Conservation (phyloP, 2,329 filamentous ascomycete genomes). For the Drechslerella dactyloides region DNA sequence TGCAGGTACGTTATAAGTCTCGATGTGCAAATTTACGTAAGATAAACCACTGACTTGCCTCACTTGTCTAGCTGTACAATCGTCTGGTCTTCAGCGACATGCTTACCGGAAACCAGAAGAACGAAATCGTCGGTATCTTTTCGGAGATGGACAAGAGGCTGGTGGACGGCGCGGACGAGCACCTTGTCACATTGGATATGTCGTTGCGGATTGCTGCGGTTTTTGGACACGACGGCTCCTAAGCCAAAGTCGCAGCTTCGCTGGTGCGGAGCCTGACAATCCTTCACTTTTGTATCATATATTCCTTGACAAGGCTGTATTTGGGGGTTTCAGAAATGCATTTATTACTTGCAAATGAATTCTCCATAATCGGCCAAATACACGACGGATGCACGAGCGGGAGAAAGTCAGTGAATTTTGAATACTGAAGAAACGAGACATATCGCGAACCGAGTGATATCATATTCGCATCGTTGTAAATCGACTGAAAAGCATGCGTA, state of each 20-base stretch:
- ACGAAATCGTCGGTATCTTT: constrained; percentile 84
- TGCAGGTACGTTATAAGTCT: constrained; percentile 66
- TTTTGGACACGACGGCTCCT: constrained; percentile 28
- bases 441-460: not conserved
- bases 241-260: constrained; percentile 1
- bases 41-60: constrained; percentile 31
- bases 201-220: constrained; percentile 38
- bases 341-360: not conserved
- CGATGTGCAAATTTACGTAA: not conserved
- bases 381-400: not conserved
- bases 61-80: constrained; percentile 72
- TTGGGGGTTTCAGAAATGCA: not conserved
- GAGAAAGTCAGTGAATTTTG: not conserved
- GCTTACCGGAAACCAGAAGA: constrained; percentile 84
- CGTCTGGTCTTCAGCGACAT: constrained; percentile 81
- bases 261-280: not conserved
- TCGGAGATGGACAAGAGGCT: constrained; percentile 93
- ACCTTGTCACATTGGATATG: constrained; percentile 63
- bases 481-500: not conserved
- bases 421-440: not conserved
- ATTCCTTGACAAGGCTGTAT: not conserved
- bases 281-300: not conserved
- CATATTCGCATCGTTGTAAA: not conserved
- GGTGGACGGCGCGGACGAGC: constrained; percentile 93
- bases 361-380: not conserved